Conservation (phyloP, 441 rosid genomes). For the Populus hybrid region DNA sequence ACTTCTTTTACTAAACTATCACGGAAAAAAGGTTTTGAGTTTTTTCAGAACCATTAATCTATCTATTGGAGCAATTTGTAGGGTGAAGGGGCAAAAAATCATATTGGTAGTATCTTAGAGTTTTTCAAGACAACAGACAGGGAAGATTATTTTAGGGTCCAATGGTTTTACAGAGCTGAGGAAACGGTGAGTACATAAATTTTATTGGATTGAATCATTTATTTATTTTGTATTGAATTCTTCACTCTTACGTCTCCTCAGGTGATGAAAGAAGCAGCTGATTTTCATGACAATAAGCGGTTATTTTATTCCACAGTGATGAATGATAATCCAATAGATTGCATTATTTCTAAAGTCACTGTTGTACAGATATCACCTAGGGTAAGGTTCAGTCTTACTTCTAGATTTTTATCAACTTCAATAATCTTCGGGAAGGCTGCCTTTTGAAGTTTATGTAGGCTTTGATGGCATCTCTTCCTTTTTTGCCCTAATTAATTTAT, state of each 20-base stretch:
- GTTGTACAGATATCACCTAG: conserved; percentile 47
- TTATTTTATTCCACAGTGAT: conserved; percentile 77
- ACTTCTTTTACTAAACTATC: neutral
- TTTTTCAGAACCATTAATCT: neutral
- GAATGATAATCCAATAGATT: conserved; percentile 88
- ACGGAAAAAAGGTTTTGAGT: neutral
- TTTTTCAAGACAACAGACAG: conserved; percentile 69
- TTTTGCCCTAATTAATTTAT: conserved; percentile 6
- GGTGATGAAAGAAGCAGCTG: conserved; percentile 67
- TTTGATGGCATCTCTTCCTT: conserved; percentile 9
- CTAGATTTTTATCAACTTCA: neutral
- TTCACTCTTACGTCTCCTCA: conserved; percentile 26
- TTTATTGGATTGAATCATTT: conserved; percentile 19
- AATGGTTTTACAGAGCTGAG: conserved; percentile 90
- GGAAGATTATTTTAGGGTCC: conserved; percentile 78
- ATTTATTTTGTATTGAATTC: conserved; percentile 7
- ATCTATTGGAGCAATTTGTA: conserved; percentile 26
- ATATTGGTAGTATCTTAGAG: conserved; percentile 73
- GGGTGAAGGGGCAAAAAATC: conserved; percentile 62
- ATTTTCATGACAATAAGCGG: conserved; percentile 66
- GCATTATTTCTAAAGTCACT: conserved; percentile 70
- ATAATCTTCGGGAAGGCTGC: neutral
- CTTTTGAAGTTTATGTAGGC: conserved; percentile 12
- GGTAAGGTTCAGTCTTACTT: conserved; percentile 41
- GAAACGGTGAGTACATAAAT: conserved; percentile 63